phyloP scores from a whole-genome alignment of 768 basidiomycete genomes.

The Hygrocybe punicea region DNA sequence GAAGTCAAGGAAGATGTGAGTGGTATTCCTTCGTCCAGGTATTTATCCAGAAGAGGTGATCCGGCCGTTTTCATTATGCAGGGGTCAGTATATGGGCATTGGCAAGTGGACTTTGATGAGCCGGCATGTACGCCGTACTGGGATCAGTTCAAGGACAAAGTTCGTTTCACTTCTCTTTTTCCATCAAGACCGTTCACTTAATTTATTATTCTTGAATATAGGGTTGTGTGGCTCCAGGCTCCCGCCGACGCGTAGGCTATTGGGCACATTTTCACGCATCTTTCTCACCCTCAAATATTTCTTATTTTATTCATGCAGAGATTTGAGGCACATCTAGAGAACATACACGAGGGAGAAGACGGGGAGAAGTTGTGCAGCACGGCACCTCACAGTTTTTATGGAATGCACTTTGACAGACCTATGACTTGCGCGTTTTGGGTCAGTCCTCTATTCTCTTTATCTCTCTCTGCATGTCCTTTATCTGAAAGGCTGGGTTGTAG shows the following conservation, averaged over 20 bases:
- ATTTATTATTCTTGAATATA: background rate
- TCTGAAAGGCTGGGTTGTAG: background rate
- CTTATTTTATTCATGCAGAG: no score
- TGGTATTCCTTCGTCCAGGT: no score
- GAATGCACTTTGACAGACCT: background rate
- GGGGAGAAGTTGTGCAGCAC: background rate
- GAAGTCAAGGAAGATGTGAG: slow-evolving; percentile 1
- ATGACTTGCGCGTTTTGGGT: background rate
- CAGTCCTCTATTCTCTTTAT: background rate
- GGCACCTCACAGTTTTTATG: background rate
- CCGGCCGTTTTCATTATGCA: background rate
- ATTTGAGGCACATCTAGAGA: background rate
- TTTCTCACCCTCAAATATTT: no score
- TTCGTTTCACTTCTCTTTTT: no score
- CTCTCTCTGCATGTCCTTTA: background rate
- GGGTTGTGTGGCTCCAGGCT: background rate
- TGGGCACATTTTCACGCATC: no score
- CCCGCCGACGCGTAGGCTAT: background rate
- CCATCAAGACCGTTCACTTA: no score
- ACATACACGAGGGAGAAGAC: background rate
- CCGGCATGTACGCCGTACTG: background rate
- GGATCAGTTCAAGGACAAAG: background rate
- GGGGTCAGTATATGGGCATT: background rate
- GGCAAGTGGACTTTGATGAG: background rate
- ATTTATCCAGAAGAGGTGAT: no score